A percentile compares a stretch with the other conserved stretches of the same genome.
Conservation (phyloP, 805 yeast genomes). For the Wickerhamomyces rabaulensis region DNA sequence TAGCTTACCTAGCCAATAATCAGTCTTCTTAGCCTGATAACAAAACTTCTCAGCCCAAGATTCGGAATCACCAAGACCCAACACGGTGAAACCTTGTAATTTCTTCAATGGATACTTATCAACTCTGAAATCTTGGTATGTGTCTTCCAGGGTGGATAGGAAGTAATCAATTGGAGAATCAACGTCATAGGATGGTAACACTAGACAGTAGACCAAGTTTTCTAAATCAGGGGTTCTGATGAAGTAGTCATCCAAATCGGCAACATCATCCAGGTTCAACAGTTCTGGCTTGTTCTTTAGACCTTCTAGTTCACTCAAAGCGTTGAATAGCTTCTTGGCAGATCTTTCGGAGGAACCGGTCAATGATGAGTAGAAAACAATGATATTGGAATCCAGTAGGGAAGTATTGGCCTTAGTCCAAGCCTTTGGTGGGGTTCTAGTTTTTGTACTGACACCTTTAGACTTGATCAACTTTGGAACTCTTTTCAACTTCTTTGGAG, state of each 20-base stretch:
- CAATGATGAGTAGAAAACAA: slow-evolving; percentile 75
- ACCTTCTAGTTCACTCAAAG: slow-evolving; percentile 24
- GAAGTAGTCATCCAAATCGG: slow-evolving; percentile 80
- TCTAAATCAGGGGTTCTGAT: slow-evolving; percentile 49
- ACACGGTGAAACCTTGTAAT: slow-evolving; percentile 74
- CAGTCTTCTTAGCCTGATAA: slow-evolving; percentile 75
- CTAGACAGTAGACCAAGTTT: slow-evolving; percentile 59
- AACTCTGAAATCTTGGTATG: slow-evolving; percentile 77
- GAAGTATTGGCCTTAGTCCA: slow-evolving; percentile 37
- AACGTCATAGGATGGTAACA: slow-evolving; percentile 86
- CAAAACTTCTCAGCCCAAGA: slow-evolving; percentile 83
- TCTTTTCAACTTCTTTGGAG: slow-evolving; percentile 25
- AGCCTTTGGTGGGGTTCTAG: slow-evolving; percentile 23
- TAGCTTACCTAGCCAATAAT: slow-evolving; percentile 67
- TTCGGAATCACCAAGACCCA: slow-evolving; percentile 86
- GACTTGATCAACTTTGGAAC: slow-evolving; percentile 39
- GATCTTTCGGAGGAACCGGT: slow-evolving; percentile 78
- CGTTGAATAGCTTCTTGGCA: slow-evolving; percentile 47
- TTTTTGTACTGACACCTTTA: slow-evolving; percentile 23
- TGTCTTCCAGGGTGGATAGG: slow-evolving; percentile 73
- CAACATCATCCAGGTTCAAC: slow-evolving; percentile 72
- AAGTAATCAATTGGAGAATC: slow-evolving; percentile 91
- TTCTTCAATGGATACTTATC: slow-evolving; percentile 72
- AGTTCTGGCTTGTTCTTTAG: slow-evolving; percentile 43
- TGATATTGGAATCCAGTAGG: slow-evolving; percentile 49